Base-by-base conservation (phyloP, 2,329 filamentous ascomycete genomes). In the Mycosphaerella sp. region DNA sequence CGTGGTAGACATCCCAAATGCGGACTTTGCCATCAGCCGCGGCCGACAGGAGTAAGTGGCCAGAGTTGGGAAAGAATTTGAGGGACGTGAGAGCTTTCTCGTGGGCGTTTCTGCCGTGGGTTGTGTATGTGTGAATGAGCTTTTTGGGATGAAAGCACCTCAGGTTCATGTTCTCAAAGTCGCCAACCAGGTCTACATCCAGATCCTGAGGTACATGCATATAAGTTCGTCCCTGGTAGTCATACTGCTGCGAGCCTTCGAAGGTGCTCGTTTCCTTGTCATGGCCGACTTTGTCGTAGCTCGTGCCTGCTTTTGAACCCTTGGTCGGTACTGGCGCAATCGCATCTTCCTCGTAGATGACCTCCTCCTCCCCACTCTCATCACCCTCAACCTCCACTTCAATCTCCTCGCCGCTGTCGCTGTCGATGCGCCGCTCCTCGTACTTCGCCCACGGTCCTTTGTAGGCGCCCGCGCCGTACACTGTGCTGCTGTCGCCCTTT, bases 181-280 rank as follows among this genome's bases (percentile, higher is more conserved):
- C 90, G 64, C 87, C 88, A 43, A 78, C 71, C 64, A 98, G 77
- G 68, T 95, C 87, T 69, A 95, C 77, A 67, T 89, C 88, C 72
- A 95, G 75, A 69, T 95, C 91, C 70, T 89, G 90, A 3, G 93
- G 93, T 44, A 97, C 80, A 72, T 98, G 93, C 92, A 98, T 96
- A 70, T 95, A 98, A 34, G 92, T 95, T 61, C 93, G 80, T 45
- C 93, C 93, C 70, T 95, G 87, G 74, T 98, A 98, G 70, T 98
- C 93, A 76, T 84, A 86, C 72, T 93, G 78, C 67, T 87, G 78
- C 40, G 80, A 80, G 58, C 91, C 93, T 66, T 95, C 87, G 73
- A 97, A 98, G 43, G 84, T 85, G 42, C 86, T 90, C 49, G 86
- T 93, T 74, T 98, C 93, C 47, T 71, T 72, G 45, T 70, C 71